Evolutionary conservation across 768 basidiomycete species (phyloP).

Genomic region (Royoungia palumana): DNA sequence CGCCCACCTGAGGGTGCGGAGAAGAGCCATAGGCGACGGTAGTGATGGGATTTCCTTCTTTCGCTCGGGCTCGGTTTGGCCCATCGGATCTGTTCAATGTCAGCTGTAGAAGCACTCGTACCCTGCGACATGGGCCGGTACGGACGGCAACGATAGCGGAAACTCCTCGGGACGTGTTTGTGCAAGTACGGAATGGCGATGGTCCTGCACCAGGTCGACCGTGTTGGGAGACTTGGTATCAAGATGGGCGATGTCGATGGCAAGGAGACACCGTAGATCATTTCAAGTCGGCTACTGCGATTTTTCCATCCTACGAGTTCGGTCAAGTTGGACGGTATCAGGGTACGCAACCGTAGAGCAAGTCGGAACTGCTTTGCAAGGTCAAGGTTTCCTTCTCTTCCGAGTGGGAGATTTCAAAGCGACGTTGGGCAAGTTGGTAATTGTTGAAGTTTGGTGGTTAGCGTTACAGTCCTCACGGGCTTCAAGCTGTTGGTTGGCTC

Average conservation of each 20-base stretch:
- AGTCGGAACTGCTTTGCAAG: neutral
- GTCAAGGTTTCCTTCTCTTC: no score
- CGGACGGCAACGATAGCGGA: neutral
- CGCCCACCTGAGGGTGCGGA: slow-evolving; percentile 18
- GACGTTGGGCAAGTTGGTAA: no score
- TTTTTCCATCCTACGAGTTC: neutral
- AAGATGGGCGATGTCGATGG: no score
- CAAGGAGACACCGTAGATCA: neutral
- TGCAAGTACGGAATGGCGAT: no score
- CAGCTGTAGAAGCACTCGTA: neutral
- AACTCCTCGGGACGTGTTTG: neutral
- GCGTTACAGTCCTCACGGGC: no score
- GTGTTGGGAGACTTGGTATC: no score
- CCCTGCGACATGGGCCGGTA: slow-evolving; percentile 2
- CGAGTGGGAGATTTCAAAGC: no score
- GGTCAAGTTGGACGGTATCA: neutral
- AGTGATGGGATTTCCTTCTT: neutral
- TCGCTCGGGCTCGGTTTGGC: neutral
- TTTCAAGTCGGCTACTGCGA: neutral
- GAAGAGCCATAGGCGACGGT: slow-evolving; percentile 6
- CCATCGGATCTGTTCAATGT: neutral
- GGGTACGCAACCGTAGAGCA: no score
- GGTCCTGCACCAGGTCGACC: neutral
- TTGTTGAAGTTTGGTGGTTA: no score
- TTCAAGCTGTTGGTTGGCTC: no score